Conservation (phyloP, 2,329 filamentous ascomycete genomes). For the Arthroderma sp. region DNA sequence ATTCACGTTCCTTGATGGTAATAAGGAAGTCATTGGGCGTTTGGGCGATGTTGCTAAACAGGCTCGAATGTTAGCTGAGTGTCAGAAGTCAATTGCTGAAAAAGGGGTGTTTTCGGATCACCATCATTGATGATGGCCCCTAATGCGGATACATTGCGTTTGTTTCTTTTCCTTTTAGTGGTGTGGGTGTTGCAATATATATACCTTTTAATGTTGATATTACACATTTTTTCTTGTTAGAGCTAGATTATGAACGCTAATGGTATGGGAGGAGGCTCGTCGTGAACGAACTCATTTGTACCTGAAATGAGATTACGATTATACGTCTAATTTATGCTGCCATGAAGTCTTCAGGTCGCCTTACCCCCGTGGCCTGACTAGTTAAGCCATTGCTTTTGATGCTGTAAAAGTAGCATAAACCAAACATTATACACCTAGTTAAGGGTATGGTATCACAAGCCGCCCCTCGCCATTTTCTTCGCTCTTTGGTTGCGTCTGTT, state of each 20-base stretch:
- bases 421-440: neutral
- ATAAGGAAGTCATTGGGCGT: constrained; percentile 63
- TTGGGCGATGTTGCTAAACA: constrained; percentile 71
- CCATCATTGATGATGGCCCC: constrained; percentile 14
- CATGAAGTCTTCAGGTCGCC: neutral
- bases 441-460: constrained; percentile 24
- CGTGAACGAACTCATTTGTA: neutral
- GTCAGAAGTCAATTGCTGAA: constrained; percentile 40
- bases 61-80: constrained; percentile 64
- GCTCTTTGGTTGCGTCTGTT: constrained; percentile 62
- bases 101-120: constrained; percentile 18
- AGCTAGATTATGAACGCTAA: neutral
- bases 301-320: neutral
- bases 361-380: neutral
- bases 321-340: neutral
- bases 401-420: neutral
- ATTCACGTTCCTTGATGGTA: constrained; percentile 74
- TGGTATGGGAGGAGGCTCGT: neutral
- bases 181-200: neutral
- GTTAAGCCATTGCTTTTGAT: neutral
- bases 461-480: constrained; percentile 50
- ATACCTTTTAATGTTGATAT: neutral
- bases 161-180: neutral
- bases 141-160: neutral
- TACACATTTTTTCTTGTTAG: neutral